phyloP scores from a whole-genome alignment of 129 eudicot genomes.

The Saposhnikovia divaricata region DNA sequence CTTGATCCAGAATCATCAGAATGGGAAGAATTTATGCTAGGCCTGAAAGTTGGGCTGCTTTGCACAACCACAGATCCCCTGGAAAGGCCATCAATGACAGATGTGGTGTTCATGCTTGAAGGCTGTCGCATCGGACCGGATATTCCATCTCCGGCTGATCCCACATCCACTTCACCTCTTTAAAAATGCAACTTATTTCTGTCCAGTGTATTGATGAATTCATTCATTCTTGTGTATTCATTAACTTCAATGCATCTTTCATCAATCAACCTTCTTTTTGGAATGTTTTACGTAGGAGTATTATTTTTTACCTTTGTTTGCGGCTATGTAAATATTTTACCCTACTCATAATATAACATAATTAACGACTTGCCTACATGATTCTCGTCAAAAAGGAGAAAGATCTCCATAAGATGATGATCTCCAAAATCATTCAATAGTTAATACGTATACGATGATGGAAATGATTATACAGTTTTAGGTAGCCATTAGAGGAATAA shows the following conservation, averaged over 20 bases:
- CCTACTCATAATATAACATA: neutral
- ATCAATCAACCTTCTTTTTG: neutral
- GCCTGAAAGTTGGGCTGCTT: constrained; percentile 73
- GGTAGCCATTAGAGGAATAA: too few species aligned
- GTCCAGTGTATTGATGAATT: constrained; percentile 19
- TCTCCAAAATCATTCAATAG: too few species aligned
- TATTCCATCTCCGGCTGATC: constrained; percentile 74
- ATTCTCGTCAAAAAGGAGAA: too few species aligned
- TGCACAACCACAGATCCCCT: constrained; percentile 75
- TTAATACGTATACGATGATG: too few species aligned
- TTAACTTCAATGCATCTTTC: neutral
- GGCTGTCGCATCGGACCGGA: constrained; percentile 86
- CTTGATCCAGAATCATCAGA: constrained; percentile 89
- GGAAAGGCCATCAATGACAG: constrained; percentile 66
- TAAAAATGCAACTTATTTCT: constrained; percentile 19
- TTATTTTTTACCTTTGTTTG: too few species aligned
- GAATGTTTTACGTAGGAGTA: too few species aligned
- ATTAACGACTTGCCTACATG: too few species aligned
- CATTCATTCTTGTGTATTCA: constrained; percentile 9
- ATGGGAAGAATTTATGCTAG: constrained; percentile 85
- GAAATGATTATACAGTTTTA: too few species aligned
- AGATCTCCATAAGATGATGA: too few species aligned
- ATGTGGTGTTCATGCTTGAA: constrained; percentile 86
- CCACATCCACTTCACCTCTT: constrained; percentile 55
- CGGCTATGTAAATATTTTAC: neutral